Conservation (phyloP, 345 rosid species). For the Eucalyptus grandis region DNA sequence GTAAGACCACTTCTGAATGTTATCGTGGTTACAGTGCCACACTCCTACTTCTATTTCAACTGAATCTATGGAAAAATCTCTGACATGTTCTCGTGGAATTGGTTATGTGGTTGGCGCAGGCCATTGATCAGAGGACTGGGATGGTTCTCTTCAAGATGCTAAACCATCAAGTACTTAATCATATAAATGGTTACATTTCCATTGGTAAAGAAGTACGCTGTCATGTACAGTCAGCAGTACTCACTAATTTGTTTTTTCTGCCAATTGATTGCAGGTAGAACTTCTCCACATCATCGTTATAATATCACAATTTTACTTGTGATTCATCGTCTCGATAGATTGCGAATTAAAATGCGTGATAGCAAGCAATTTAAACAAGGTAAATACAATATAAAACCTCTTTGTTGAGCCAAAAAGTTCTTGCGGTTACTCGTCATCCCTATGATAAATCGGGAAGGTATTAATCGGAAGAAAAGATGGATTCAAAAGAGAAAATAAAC, state of each 20-base stretch:
- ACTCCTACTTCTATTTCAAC: not conserved
- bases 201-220: slow-evolving; percentile 87
- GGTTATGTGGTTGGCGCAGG: slow-evolving; percentile 26
- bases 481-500: too few relatives aligned
- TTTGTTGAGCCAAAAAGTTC: not conserved
- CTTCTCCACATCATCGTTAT: not conserved
- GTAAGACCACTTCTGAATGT: not conserved
- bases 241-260: not conserved
- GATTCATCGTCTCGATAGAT: accelerated
- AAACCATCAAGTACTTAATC: slow-evolving; percentile 57
- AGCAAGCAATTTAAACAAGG: accelerated
- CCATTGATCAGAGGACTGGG: slow-evolving; percentile 77
- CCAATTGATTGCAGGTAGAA: not conserved
- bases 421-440: not conserved
- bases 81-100: not conserved
- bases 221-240: not conserved
- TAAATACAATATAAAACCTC: not conserved
- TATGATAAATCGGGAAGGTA: accelerated
- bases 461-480: too few relatives aligned
- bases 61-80: not conserved
- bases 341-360: not conserved
- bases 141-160: slow-evolving; percentile 90
- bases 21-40: not conserved
- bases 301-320: not conserved
- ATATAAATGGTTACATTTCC: slow-evolving; percentile 80